Base-by-base conservation (phyloP, 495 filamentous ascomycete species). In the Hyaloscypha finlandica region DNA sequence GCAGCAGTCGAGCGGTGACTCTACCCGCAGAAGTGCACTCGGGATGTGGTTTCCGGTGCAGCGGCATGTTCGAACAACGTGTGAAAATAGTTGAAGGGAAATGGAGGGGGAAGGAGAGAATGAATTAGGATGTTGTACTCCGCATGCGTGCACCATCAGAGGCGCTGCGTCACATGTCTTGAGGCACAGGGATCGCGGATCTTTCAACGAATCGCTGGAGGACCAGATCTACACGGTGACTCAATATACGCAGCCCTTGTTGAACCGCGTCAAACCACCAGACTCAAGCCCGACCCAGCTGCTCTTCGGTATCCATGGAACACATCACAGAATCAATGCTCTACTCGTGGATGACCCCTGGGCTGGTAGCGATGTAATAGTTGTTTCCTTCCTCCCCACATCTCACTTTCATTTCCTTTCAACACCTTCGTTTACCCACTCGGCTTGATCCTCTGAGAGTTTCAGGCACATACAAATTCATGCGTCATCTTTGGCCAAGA, bases 1-100 rank as follows among this genome's bases (percentile, higher is more conserved):
- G 77, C 59, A 91, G 77, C 57, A 88, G 75, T 56, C 78, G 75
- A 65, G 84, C 82, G 19, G 87, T 88, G 61, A 90, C 83, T 77
- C 83, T 80, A 75, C 83, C 83, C 30, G 84, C 78, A 70, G 81
- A 84, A 61, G 68, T 70, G 74, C 81, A 84, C 59, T 53, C 67
- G 19, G 54, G n/a, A 9, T 52, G 32, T 14, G 63, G 58, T 37
- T 64, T 42, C 42, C 68, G 58, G 37, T 66, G 60, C 31, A 42
- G 39, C 54, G 45, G 59, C 68, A 73, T 73, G 11, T 45, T 58
- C 22, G 39, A 67, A 52, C 54, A 59, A 61, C 8, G n/a, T 60
- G 32, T 11, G 61, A 25, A 59, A 1, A 33, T 9, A 65, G 20
- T 61, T 8, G 57, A 64, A 48, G 65, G 20, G 57, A 20, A 66